Percentiles rank a stretch among this genome's conserved stretches.
These are phyloP conservation scores for Apiospora saccharicola DNA, from an alignment of 2,329 filamentous ascomycete species.

Conservation along the genomic window DNA sequence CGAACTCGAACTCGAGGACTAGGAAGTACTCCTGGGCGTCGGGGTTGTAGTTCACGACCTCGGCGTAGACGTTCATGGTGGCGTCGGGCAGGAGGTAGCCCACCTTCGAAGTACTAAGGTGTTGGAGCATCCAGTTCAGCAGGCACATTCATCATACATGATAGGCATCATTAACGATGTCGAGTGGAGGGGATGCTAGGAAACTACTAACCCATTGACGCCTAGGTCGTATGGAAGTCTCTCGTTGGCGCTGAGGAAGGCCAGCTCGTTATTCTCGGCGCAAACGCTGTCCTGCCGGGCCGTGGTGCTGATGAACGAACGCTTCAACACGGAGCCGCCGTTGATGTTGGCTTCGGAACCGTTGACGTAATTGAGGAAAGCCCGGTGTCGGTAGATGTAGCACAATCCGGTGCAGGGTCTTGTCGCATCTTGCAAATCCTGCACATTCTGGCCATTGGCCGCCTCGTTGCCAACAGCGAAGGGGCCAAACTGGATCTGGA, in stretches of 20 bases:
- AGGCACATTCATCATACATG: too few relatives aligned
- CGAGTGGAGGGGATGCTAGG: too few relatives aligned
- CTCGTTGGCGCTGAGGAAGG: neutral
- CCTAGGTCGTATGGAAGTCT: neutral
- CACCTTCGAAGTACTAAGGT: neutral
- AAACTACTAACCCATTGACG: neutral
- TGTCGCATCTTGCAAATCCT: neutral
- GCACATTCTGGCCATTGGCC: neutral
- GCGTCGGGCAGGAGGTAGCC: slow-evolving; percentile 2
- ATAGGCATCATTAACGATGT: too few relatives aligned
- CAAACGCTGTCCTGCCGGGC: neutral
- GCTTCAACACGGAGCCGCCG: neutral
- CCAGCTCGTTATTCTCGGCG: neutral
- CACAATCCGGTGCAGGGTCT: neutral
- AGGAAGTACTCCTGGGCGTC: neutral
- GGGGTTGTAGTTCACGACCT: neutral
- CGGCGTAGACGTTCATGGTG: neutral
- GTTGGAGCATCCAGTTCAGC: neutral
- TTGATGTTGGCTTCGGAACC: neutral
- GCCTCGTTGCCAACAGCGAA: neutral
- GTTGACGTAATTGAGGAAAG: neutral
- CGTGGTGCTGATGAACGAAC: neutral
- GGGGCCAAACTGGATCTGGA: neutral
- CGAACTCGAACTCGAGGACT: neutral
- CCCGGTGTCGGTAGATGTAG: slow-evolving; percentile 1